phyloP scores from a whole-genome alignment of 2,329 filamentous ascomycete species.

The Rhynchosporium secalis region DNA sequence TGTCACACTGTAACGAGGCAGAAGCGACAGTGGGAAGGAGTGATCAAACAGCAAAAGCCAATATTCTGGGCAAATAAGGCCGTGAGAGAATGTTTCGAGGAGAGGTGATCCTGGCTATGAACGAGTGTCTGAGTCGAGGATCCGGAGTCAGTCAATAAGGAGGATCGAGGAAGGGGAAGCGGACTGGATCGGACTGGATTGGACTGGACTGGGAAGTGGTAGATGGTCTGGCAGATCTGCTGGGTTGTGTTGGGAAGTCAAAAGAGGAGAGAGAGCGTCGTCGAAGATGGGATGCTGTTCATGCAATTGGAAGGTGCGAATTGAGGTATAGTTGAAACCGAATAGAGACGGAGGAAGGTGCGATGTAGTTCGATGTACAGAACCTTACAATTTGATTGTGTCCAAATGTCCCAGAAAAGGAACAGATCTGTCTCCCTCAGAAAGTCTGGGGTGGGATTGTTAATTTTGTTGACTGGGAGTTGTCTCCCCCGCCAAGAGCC shows the following conservation, averaged over 20 bases:
- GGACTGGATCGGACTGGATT: conserved; percentile 2
- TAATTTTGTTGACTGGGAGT: conserved; percentile 9
- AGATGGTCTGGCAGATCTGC: neutral
- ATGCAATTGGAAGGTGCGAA: neutral
- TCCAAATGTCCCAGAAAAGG: neutral
- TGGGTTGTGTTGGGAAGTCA: neutral
- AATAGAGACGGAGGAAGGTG: neutral
- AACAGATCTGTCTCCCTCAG: neutral
- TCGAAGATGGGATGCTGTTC: conserved; percentile 2
- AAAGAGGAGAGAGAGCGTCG: conserved; percentile 6
- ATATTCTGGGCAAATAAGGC: conserved; percentile 20
- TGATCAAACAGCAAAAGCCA: conserved; percentile 17
- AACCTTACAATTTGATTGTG: neutral
- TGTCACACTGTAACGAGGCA: conserved; percentile 17
- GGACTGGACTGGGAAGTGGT: conserved; percentile 15
- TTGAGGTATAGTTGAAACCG: neutral
- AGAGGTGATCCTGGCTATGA: conserved; percentile 20
- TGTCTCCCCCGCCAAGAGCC: conserved; percentile 8
- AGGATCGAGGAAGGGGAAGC: neutral
- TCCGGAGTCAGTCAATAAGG: neutral
- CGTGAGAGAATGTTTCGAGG: conserved; percentile 12
- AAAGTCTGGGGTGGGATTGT: conserved; percentile 4
- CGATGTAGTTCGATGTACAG: neutral
- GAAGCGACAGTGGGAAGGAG: conserved; percentile 20
- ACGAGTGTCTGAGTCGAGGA: conserved; percentile 10